phyloP scores from a whole-genome alignment of 2,329 filamentous ascomycete species.

The Epichloe uncinata region DNA sequence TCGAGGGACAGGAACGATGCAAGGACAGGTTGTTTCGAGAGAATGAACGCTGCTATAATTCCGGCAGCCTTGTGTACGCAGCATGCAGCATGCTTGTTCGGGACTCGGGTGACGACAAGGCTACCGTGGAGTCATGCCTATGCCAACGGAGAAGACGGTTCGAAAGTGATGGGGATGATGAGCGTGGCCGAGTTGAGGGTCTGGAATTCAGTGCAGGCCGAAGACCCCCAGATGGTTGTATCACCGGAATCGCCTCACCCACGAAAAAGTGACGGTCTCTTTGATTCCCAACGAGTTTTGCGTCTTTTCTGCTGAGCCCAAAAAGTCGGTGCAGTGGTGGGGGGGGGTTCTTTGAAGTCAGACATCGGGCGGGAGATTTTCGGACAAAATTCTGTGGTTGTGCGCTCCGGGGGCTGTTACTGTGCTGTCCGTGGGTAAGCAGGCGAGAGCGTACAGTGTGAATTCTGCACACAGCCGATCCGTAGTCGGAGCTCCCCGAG shows the following conservation, averaged over 20 bases:
- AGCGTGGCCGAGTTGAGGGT: background rate
- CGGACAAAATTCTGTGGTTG: conserved; percentile 10
- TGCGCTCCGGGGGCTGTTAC: background rate
- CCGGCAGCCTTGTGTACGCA: conserved; percentile 27
- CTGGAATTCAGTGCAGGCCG: background rate
- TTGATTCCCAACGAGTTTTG: conserved; percentile 12
- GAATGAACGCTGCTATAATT: conserved; percentile 28
- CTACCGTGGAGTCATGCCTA: conserved; percentile 30
- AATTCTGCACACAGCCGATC: background rate
- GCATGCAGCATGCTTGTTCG: conserved; percentile 29
- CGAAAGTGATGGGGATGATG: too few species aligned
- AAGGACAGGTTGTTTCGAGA: conserved; percentile 6
- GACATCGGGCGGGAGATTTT: conserved; percentile 15
- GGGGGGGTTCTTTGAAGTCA: conserved; percentile 7
- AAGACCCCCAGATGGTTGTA: background rate
- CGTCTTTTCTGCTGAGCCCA: conserved; percentile 26
- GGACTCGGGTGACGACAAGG: conserved; percentile 19
- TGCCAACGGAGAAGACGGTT: conserved; percentile 8
- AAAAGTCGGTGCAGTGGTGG: conserved; percentile 28
- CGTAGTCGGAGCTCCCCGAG: background rate
- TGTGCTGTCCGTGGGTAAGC: background rate
- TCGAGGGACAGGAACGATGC: conserved; percentile 6
- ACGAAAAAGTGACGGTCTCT: background rate
- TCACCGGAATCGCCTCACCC: conserved; percentile 2
- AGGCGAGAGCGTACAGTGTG: background rate